These are phyloP conservation scores for Dothiorella sarmentorum DNA, from an alignment of 2,329 filamentous ascomycete species.

Conservation along the genomic window DNA sequence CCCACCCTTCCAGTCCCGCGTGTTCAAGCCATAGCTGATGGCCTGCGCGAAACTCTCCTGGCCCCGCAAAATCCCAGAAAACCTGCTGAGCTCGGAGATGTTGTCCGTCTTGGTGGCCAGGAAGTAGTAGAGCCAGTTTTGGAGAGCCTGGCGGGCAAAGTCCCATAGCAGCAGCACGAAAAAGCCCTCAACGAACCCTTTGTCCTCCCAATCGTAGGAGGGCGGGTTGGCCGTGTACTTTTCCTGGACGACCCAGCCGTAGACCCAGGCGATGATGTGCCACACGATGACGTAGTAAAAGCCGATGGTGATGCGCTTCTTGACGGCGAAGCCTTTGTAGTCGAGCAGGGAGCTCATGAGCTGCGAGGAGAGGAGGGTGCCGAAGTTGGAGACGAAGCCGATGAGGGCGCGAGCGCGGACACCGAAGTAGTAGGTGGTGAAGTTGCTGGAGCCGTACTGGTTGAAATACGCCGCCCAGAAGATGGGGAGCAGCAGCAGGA, in stretches of 20 bases:
- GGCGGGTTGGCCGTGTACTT: conserved; percentile 46
- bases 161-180: conserved; percentile 50
- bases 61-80: conserved; percentile 43
- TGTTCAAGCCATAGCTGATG: conserved; percentile 44
- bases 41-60: conserved; percentile 47
- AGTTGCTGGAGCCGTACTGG: conserved; percentile 47
- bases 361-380: conserved; percentile 44
- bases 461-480: conserved; percentile 48
- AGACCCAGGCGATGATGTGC: conserved; percentile 51
- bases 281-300: conserved; percentile 47
- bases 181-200: conserved; percentile 46
- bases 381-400: conserved; percentile 44
- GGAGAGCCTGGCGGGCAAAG: conserved; percentile 51
- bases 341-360: conserved; percentile 47
- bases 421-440: conserved; percentile 49
- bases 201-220: conserved; percentile 39
- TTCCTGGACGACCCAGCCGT: conserved; percentile 53
- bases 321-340: conserved; percentile 38
- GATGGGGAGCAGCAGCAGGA: conserved; percentile 41
- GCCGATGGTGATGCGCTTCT: conserved; percentile 41
- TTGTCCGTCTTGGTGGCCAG: conserved; percentile 55
- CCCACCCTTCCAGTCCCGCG: conserved; percentile 43
- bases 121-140: conserved; percentile 58
- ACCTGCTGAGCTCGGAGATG: conserved; percentile 49
- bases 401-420: conserved; percentile 48